These are phyloP conservation scores for Candida morakotiae DNA, from an alignment of 805 yeast genomes.

Conservation along the genomic window DNA sequence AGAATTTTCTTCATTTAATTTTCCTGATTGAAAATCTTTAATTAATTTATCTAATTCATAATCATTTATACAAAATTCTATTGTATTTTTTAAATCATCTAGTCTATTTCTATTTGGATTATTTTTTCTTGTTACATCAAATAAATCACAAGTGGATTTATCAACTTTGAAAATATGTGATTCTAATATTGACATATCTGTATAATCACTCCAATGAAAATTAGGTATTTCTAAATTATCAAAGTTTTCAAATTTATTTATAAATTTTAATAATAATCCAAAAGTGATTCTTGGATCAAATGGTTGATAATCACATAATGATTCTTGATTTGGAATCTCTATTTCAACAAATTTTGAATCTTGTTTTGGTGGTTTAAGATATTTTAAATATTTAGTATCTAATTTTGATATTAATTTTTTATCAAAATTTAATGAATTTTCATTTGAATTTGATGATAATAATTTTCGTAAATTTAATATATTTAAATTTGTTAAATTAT, in stretches of 20 bases:
- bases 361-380: background rate
- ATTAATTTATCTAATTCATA: constrained; percentile 13
- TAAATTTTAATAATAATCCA: constrained; percentile 16
- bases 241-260: constrained; percentile 11
- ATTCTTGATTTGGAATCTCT: background rate
- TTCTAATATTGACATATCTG: constrained; percentile 20
- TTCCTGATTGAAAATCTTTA: background rate
- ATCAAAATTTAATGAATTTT: constrained; percentile 1
- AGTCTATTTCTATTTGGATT: constrained; percentile 9
- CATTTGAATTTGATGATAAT: background rate
- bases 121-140: constrained; percentile 14
- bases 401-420: background rate
- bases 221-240: constrained; percentile 12
- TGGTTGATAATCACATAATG: constrained; percentile 9
- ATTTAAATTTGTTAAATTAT: constrained; percentile 2
- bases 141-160: constrained; percentile 16
- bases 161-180: constrained; percentile 10
- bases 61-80: constrained; percentile 23
- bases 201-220: constrained; percentile 34
- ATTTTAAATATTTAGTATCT: background rate
- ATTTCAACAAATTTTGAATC: background rate
- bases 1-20: background rate
- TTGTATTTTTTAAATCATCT: constrained; percentile 13
- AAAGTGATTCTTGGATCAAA: constrained; percentile 29
- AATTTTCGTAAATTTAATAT: background rate